Base-by-base conservation (phyloP, 2,329 filamentous ascomycete species). In the Diaporthe eres region DNA sequence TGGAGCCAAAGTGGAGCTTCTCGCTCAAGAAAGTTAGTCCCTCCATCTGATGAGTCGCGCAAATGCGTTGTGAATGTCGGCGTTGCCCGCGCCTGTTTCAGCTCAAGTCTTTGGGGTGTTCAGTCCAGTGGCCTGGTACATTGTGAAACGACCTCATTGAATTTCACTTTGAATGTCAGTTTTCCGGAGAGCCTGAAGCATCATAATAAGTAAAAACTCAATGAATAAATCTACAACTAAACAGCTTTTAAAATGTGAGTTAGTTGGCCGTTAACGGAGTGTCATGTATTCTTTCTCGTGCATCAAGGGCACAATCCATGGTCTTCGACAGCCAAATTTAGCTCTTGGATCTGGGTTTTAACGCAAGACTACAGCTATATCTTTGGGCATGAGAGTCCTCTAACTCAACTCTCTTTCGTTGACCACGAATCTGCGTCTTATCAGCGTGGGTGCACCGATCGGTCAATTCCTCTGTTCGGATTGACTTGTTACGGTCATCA, bases 11-110 rank as follows among this genome's bases (percentile, higher is more conserved):
- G 44, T 68, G 63, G 63, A 37, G 22, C 44, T 13, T 19, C 13
- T 37, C 1, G 31, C 31, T 39, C 47, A 68, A 53, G 28, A 22
- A 9, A 39, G 63, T 47, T 51, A 68, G 63, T 39, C 31, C 44
- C 25, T 51, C n/a, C 22, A 68, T 68, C 44, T 13, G 63, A 68
- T 51, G 63, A 68, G 34, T 68, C 63, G 44, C 44, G 63, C 44
- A 68, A 49, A 53, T 68, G 47, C 37, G 22, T 12, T 51, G 19
- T 49, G 63, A 67, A 51, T 10, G 28, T 68, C 44, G 63, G 63
- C 28, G 22, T 25, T 51, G 42, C 61, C 42, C 42, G 61, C 42
- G 17, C 39, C 60, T 65, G 60, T 51, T 25, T 53, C 22, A 39
- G 31, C 25, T n/a, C n/a, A n/a, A 37, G 22, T n/a, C 13, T 42